These are phyloP conservation scores for Calendula officinalis DNA, from an alignment of 129 eudicot species.

Conservation along the genomic window DNA sequence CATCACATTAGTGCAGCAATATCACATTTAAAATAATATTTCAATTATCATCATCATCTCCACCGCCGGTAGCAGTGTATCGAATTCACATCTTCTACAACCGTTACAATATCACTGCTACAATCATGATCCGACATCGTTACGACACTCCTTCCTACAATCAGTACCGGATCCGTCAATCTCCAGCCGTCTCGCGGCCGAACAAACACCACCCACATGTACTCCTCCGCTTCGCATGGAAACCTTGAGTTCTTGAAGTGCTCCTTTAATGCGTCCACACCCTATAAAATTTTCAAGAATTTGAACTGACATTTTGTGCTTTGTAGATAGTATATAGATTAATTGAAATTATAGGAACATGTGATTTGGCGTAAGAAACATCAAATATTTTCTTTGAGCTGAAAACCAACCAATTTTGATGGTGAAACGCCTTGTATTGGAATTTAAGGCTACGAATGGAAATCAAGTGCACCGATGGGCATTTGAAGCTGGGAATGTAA, in stretches of 20 bases:
- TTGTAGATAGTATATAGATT: too few species aligned
- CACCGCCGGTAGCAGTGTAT: slow-evolving; percentile 23
- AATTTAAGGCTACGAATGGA: too few species aligned
- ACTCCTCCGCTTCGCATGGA: slow-evolving; percentile 73
- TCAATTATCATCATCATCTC: slow-evolving; percentile 20
- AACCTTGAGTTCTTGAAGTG: slow-evolving; percentile 94
- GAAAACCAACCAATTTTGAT: too few species aligned
- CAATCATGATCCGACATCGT: slow-evolving; percentile 17
- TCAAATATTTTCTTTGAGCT: too few species aligned
- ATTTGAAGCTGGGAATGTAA: too few species aligned
- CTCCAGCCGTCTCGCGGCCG: slow-evolving; percentile 80
- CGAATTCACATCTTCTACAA: slow-evolving; percentile 28
- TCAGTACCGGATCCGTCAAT: slow-evolving; percentile 45
- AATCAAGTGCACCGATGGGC: too few species aligned
- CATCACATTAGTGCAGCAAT: background rate
- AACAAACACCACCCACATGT: slow-evolving; percentile 76
- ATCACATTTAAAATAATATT: background rate
- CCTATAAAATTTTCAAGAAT: slow-evolving; percentile 26
- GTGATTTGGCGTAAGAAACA: too few species aligned
- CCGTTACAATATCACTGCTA: slow-evolving; percentile 17
- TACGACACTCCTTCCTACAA: slow-evolving; percentile 31
- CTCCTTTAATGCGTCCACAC: slow-evolving; percentile 76
- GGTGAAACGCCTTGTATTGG: too few species aligned
- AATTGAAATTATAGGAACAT: too few species aligned
- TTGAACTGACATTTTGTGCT: too few species aligned